Evolutionary conservation across 441 rosid genomes (phyloP), one percentile per base, ranked within the genome.

Genomic region (Mallotus japonicus): DNA sequence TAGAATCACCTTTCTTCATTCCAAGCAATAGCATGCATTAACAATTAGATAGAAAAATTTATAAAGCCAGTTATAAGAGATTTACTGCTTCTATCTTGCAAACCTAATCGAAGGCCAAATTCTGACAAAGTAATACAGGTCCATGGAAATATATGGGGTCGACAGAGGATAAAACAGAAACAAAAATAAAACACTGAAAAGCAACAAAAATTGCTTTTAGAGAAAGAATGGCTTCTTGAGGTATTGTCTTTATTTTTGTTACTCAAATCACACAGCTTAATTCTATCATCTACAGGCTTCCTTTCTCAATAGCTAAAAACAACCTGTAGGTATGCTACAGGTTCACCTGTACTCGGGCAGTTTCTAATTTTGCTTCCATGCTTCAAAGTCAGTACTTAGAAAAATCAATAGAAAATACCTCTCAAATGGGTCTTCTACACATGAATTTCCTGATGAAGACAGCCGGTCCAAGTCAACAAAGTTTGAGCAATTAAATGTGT

Each of bases 401-500:
- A 28, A 28, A 32, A 65, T 47, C 24, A 40, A 74, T 47, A 73
- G 62, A 20, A 71, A 62, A 54, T 90, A 95, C 97, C 97, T 92
- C 78, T 89, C 92, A 80, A 73, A 87, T 78, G 79, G 82, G 78
- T 87, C 92, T 42, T 89, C 97, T 61, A 87, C 93, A 8, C 90
- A 90, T 61, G 88, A 83, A 77, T 88, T 90, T 68, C 90, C 97
- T 9, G 96, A 87, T 54, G 97, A 95, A 51, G 96, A 95, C 53
- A 95, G 85, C 92, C 93, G 85, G 78, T 92, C 97, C 46, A 92
- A 76, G 81, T 90, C 97, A 78, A 94, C 82, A 82, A 94, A 94
- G 79, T 94, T 94, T 42, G 96, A 94, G 85, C 76, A 84, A 75
- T 79, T 92, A 67, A 83, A 82, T 56, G 75, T 65, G 78, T 86